Percentiles rank a stretch among this genome's conserved stretches.
Conservation (phyloP, 768 basidiomycete species). For the Phaeotremella skinneri region DNA sequence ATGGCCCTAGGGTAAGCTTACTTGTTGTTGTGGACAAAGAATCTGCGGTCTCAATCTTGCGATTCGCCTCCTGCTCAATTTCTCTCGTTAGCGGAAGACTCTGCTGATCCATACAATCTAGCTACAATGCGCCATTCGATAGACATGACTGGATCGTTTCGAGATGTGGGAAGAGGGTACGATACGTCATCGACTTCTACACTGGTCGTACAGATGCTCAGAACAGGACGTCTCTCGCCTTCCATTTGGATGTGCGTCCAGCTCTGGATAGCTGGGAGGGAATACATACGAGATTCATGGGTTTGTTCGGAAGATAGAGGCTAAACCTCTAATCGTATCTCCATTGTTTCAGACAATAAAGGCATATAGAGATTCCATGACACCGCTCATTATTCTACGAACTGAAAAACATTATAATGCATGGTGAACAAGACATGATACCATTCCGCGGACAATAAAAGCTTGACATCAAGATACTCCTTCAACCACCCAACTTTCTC, state of each 20-base stretch:
- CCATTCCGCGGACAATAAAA: background rate
- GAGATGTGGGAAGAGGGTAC: constrained; percentile 79
- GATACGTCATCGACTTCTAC: constrained; percentile 99
- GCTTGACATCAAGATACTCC: background rate
- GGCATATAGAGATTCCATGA: too few relatives aligned
- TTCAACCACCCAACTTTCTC: background rate
- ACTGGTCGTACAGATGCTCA: constrained; percentile 60
- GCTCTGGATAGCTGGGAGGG: constrained; percentile 93
- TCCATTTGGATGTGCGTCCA: constrained; percentile 91
- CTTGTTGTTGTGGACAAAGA: background rate
- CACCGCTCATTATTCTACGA: too few relatives aligned
- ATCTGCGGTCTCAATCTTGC: too few relatives aligned
- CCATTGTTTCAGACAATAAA: too few relatives aligned
- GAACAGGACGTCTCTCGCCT: constrained; percentile 63
- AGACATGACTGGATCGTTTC: constrained; percentile 96
- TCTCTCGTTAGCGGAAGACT: background rate
- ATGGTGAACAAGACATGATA: too few relatives aligned
- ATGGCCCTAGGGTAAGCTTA: constrained; percentile 71
- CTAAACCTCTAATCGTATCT: background rate
- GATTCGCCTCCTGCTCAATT: too few relatives aligned
- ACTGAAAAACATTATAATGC: too few relatives aligned
- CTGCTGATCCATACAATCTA: constrained; percentile 47
- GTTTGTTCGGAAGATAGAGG: constrained; percentile 55
- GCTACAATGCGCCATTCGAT: constrained; percentile 92
- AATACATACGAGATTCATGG: constrained; percentile 72